Percentiles rank a stretch among this genome's conserved stretches.
Evolutionary conservation across 78 protist genomes (phyloP).

Genomic region (Pigoraptor vietnamica): DNA sequence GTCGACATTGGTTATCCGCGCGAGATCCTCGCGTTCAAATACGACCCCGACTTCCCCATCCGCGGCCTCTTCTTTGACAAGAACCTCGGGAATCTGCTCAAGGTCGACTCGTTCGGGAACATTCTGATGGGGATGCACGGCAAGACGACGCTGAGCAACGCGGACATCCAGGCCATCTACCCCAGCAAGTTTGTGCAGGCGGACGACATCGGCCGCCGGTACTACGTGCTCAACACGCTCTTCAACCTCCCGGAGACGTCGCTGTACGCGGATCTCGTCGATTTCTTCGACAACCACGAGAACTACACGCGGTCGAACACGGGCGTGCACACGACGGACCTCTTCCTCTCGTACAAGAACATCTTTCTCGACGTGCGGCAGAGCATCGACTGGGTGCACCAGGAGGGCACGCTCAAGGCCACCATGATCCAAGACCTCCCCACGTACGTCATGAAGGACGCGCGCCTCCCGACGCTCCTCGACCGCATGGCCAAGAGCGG

Average conservation of each 20-base stretch:
- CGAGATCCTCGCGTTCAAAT: constrained; percentile 25
- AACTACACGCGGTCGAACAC: neutral
- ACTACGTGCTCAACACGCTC: constrained; percentile 47
- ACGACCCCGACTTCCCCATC: constrained; percentile 56
- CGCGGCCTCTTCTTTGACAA: constrained; percentile 61
- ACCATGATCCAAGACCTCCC: constrained; percentile 45
- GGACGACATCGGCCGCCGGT: constrained; percentile 17
- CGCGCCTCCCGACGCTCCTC: constrained; percentile 21
- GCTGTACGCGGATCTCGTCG: constrained; percentile 46
- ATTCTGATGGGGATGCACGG: constrained; percentile 2
- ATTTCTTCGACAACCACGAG: constrained; percentile 38
- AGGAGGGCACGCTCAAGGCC: constrained; percentile 44
- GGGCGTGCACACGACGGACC: constrained; percentile 12
- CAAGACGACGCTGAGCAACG: neutral
- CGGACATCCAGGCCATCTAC: neutral
- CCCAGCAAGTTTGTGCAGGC: neutral
- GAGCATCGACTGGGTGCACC: constrained; percentile 51
- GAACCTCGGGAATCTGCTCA: constrained; percentile 52
- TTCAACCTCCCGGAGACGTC: constrained; percentile 63
- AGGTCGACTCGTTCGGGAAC: constrained; percentile 12
- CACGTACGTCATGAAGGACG: constrained; percentile 13
- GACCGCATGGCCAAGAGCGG: constrained; percentile 41
- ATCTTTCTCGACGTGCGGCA: constrained; percentile 51
- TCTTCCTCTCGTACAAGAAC: neutral
- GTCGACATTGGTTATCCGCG: constrained; percentile 54